phyloP scores from a whole-genome alignment of 176 grass and related monocot species.

The Bonia amplexicaulis region DNA sequence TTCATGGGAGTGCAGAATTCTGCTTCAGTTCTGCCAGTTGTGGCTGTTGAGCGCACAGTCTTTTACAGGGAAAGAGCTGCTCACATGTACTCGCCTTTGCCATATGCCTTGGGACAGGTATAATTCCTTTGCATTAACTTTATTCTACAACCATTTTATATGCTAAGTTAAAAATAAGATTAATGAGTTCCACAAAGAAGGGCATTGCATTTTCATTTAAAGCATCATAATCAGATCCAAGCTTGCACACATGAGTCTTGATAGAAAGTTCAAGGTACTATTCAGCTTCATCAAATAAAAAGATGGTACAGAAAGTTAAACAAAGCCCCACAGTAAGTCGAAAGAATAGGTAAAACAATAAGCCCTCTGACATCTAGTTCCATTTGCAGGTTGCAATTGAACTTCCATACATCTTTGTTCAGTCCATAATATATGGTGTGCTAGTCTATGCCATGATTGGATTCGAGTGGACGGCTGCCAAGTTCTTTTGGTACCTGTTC shows the following conservation, averaged over 20 bases:
- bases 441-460: constrained; percentile 75
- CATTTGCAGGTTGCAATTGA: constrained; percentile 67
- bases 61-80: constrained; percentile 85
- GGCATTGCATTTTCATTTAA: background rate
- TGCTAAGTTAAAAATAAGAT: background rate
- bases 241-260: background rate
- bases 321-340: background rate
- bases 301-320: background rate
- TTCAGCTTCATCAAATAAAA: background rate
- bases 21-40: constrained; percentile 62
- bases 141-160: background rate
- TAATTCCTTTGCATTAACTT: constrained; percentile 10
- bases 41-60: constrained; percentile 67
- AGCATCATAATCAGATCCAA: constrained; percentile 13
- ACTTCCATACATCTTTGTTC: constrained; percentile 70
- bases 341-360: background rate
- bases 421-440: constrained; percentile 58
- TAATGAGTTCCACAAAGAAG: background rate
- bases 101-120: constrained; percentile 83
- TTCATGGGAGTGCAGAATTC: constrained; percentile 76
- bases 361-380: background rate
- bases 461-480: constrained; percentile 75
- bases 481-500: constrained; percentile 87
- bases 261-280: background rate
- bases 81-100: constrained; percentile 81